Evolutionary conservation across 192 early-diverging fungal genomes (phyloP).

Genomic region (Gryganskiella cystojenkinii): DNA sequence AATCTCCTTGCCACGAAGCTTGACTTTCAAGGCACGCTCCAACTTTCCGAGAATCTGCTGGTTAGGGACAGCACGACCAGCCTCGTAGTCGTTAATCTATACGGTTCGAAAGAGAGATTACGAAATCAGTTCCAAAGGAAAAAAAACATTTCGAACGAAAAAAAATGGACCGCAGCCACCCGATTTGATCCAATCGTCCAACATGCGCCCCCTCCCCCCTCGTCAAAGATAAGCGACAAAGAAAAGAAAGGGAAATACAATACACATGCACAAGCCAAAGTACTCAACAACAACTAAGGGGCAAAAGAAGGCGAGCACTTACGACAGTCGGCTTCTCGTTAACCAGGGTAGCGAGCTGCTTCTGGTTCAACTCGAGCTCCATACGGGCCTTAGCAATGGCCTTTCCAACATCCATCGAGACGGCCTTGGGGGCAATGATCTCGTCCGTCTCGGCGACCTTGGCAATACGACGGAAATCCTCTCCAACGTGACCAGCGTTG

Average conservation of each 20-base stretch:
- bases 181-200: too few relatives aligned
- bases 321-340: constrained; percentile 90
- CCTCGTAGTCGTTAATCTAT: constrained; percentile 88
- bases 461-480: constrained; percentile 78
- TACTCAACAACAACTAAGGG: too few relatives aligned
- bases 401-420: constrained; percentile 77
- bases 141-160: not conserved
- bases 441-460: constrained; percentile 90
- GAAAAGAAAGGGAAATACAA: too few relatives aligned
- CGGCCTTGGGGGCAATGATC: constrained; percentile 69
- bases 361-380: constrained; percentile 82
- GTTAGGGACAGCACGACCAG: constrained; percentile 83
- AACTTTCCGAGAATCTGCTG: constrained; percentile 89
- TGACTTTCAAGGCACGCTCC: constrained; percentile 87
- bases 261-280: too few relatives aligned
- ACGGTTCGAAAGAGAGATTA: not conserved
- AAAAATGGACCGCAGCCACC: too few relatives aligned
- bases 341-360: constrained; percentile 84
- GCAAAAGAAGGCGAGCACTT: constrained; percentile 13
- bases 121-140: not conserved
- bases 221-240: too few relatives aligned
- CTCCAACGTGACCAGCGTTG: constrained; percentile 66
- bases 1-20: constrained; percentile 82
- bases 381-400: constrained; percentile 84
- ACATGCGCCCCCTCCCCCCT: too few relatives aligned